Conservation (phyloP, 2,329 filamentous ascomycete species). For the Chaetomium sp. region DNA sequence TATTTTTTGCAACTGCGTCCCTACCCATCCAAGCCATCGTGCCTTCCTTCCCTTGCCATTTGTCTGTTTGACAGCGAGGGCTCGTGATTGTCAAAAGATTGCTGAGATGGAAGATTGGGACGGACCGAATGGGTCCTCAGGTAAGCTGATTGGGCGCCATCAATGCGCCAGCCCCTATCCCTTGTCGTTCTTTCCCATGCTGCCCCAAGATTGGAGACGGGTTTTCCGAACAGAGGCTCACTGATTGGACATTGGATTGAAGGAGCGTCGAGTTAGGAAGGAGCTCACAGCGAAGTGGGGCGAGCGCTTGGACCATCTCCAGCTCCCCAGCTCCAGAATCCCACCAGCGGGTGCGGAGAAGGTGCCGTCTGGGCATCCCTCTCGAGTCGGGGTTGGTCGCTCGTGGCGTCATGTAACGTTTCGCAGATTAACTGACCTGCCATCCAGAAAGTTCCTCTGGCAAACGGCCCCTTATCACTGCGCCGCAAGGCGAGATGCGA, state of each 20-base stretch:
- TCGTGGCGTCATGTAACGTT: not conserved
- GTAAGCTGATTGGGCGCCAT: constrained; percentile 8
- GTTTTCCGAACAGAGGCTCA: not conserved
- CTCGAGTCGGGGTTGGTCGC: not conserved
- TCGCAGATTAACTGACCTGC: no score
- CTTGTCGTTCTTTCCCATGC: not conserved
- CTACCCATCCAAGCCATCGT: no score
- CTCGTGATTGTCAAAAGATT: not conserved
- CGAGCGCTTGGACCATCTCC: constrained; percentile 6
- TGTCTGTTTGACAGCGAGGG: not conserved
- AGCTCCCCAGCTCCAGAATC: not conserved
- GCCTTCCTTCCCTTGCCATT: no score
- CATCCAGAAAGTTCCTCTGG: no score
- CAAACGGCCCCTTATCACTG: no score
- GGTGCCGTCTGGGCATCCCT: no score
- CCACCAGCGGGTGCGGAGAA: no score
- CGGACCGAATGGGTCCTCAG: constrained; percentile 11
- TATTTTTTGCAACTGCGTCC: not conserved
- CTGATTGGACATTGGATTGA: constrained; percentile 11
- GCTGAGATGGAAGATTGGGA: constrained; percentile 5
- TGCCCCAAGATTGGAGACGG: not conserved
- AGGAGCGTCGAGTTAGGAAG: constrained; percentile 17
- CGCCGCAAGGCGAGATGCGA: no score
- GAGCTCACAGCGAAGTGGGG: constrained; percentile 9
- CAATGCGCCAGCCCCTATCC: not conserved